Percentiles rank a stretch among this genome's conserved stretches.
phyloP scores from a whole-genome alignment of 2,329 filamentous ascomycete genomes.

The Cladophialophora immunda region DNA sequence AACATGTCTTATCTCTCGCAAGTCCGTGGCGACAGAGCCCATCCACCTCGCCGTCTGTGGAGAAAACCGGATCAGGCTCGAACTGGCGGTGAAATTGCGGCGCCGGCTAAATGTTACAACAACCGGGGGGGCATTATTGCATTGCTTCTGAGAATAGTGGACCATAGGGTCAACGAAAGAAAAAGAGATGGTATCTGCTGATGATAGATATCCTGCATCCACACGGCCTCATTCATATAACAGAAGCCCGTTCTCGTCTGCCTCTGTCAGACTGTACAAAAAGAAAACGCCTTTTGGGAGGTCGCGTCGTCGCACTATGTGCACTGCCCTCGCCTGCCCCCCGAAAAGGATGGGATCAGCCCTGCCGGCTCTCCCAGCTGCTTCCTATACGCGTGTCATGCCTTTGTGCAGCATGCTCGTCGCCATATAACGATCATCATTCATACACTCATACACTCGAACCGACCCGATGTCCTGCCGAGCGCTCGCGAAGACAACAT shows the following conservation, averaged over 20 bases:
- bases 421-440: constrained; percentile 10
- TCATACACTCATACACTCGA: constrained; percentile 19
- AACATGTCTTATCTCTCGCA: constrained; percentile 5
- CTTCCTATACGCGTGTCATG: not conserved
- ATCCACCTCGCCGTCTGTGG: not conserved
- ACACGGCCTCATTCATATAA: constrained; percentile 16
- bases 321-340: not conserved
- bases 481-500: not conserved
- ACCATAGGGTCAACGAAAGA: not conserved
- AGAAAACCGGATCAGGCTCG: constrained; percentile 24
- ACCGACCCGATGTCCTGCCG: not conserved
- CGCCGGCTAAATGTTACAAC: constrained; percentile 27
- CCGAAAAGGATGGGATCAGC: not conserved
- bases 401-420: not conserved
- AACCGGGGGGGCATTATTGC: not conserved
- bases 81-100: constrained; percentile 14
- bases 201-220: constrained; percentile 21
- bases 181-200: constrained; percentile 16
- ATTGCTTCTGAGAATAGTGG: constrained; percentile 8
- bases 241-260: constrained; percentile 13
- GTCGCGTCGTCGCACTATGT: not conserved
- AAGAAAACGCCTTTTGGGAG: not conserved
- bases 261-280: not conserved
- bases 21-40: not conserved
- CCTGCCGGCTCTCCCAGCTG: not conserved